A percentile compares a stretch with the other conserved stretches of the same genome.
These are phyloP conservation scores for Erysimum cheiranthoides DNA, from an alignment of 345 rosid genomes.

Conservation along the genomic window DNA sequence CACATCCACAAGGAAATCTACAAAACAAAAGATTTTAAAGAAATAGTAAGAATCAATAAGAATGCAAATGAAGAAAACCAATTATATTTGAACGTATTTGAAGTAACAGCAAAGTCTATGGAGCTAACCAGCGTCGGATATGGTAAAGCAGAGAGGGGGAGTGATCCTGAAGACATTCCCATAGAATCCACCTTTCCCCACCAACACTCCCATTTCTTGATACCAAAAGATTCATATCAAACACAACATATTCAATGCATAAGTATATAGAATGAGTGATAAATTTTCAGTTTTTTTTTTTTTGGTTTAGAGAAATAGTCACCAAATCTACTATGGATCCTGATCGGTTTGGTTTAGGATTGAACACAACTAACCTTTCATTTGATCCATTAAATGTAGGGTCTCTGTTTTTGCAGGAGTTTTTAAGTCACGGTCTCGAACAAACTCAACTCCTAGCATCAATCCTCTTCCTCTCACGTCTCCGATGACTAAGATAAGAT, in stretches of 20 bases:
- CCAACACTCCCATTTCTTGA: constrained; percentile 81
- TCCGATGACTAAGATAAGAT: constrained; percentile 59
- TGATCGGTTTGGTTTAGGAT: neutral
- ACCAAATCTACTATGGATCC: neutral
- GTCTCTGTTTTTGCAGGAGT: constrained; percentile 81
- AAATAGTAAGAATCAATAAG: neutral
- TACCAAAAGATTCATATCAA: neutral
- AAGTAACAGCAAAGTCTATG: neutral
- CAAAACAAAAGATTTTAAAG: constrained; percentile 11
- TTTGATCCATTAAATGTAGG: constrained; percentile 67
- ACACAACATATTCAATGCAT: neutral
- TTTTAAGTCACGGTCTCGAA: constrained; percentile 65
- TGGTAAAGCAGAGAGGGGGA: constrained; percentile 88
- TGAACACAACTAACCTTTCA: constrained; percentile 64
- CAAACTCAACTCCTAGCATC: constrained; percentile 92
- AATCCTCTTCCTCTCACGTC: constrained; percentile 94
- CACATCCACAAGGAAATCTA: constrained; percentile 86
- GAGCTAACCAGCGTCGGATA: constrained; percentile 78
- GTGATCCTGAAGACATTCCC: constrained; percentile 91
- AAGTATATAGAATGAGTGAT: neutral
- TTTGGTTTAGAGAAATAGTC: neutral
- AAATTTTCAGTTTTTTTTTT: neutral
- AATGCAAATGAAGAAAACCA: neutral
- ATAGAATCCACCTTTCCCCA: constrained; percentile 83
- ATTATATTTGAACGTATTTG: constrained; percentile 1